phyloP scores from a whole-genome alignment of 257 asterid genomes.

The Solanum chiquidenum region DNA sequence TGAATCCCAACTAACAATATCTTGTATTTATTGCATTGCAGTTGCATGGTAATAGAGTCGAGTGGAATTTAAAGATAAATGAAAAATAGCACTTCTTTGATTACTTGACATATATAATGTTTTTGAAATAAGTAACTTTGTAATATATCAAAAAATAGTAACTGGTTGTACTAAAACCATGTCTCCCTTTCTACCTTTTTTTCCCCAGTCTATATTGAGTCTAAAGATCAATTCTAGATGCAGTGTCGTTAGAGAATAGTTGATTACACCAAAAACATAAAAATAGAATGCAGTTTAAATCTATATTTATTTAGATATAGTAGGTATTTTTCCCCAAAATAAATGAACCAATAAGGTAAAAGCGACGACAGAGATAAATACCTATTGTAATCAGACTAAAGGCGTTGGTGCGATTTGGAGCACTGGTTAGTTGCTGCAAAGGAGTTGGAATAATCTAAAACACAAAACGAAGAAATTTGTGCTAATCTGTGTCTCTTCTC shows the following conservation, averaged over 20 bases:
- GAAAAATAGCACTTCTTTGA: not conserved
- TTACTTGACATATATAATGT: no score
- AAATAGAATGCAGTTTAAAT: no score
- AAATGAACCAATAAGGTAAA: not conserved
- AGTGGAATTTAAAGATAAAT: not conserved
- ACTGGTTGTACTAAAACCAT: no score
- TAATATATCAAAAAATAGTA: no score
- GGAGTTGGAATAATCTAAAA: not conserved
- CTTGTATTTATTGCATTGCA: not conserved
- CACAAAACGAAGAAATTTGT: not conserved
- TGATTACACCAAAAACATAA: no score
- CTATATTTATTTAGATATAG: no score
- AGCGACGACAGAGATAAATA: not conserved
- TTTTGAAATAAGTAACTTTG: no score
- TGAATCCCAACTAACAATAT: not conserved
- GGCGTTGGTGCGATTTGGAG: not conserved
- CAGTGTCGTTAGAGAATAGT: no score
- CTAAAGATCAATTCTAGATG: no score
- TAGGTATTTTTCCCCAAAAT: not conserved
- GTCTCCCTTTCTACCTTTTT: no score
- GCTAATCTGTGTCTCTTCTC: not conserved
- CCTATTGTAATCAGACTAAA: not conserved
- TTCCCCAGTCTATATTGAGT: no score
- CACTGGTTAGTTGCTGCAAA: not conserved
- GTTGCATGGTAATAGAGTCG: not conserved